Evolutionary conservation across 2,329 filamentous ascomycete species (phyloP).

Genomic region (Hortaea werneckii): DNA sequence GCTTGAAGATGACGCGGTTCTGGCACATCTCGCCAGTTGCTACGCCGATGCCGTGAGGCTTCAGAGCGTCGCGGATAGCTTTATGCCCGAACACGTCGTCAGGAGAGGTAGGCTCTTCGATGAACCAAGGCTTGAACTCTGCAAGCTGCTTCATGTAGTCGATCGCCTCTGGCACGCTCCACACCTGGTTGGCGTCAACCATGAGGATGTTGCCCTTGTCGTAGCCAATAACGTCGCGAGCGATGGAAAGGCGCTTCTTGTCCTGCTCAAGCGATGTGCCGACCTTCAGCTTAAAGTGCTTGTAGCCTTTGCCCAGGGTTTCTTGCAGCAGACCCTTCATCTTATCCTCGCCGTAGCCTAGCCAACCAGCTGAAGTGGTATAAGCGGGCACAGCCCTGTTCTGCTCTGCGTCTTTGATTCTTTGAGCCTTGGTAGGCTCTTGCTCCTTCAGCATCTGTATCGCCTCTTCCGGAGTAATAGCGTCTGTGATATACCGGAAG

Average conservation of each 20-base stretch:
- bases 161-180: slow-evolving; percentile 83
- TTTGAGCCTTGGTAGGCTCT: slow-evolving; percentile 57
- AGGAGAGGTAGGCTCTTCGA: slow-evolving; percentile 85
- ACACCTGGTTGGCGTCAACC: slow-evolving; percentile 85
- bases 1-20: slow-evolving; percentile 90
- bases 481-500: slow-evolving; percentile 90
- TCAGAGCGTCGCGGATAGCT: slow-evolving; percentile 69
- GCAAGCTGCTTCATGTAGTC: slow-evolving; percentile 72
- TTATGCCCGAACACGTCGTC: slow-evolving; percentile 86
- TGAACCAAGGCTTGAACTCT: slow-evolving; percentile 85
- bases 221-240: slow-evolving; percentile 69
- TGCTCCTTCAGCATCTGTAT: slow-evolving; percentile 57
- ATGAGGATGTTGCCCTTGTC: slow-evolving; percentile 77
- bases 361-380: slow-evolving; percentile 81
- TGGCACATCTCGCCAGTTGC: slow-evolving; percentile 94
- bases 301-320: slow-evolving; percentile 69
- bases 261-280: slow-evolving; percentile 65
- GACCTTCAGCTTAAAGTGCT: slow-evolving; percentile 85
- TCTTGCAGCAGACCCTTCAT: slow-evolving; percentile 65
- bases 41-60: slow-evolving; percentile 66
- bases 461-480: slow-evolving; percentile 78
- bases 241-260: slow-evolving; percentile 58
- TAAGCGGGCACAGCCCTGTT: slow-evolving; percentile 77
- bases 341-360: slow-evolving; percentile 84
- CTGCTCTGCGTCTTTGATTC: slow-evolving; percentile 62